A percentile compares a stretch with the other conserved stretches of the same genome.
Evolutionary conservation across 2,329 filamentous ascomycete genomes (phyloP).

Genomic region (Verticillium albo-atrum): DNA sequence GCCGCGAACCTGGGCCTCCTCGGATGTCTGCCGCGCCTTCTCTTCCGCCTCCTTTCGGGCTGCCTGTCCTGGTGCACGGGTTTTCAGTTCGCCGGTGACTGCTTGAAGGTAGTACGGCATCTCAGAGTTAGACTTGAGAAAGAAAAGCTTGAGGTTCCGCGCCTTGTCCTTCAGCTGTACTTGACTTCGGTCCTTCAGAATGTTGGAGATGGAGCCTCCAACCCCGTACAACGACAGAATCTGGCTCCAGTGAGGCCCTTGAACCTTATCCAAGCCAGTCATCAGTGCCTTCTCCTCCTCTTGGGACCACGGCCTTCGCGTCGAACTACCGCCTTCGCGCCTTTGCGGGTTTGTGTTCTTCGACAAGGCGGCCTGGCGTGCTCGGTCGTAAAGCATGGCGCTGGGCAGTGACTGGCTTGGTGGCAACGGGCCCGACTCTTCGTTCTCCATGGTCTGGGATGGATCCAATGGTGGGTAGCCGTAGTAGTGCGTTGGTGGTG

Average conservation of each 20-base stretch:
- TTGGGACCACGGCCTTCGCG: constrained; percentile 77
- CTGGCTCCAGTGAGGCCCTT: constrained; percentile 90
- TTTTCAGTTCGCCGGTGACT: constrained; percentile 87
- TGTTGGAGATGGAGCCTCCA: constrained; percentile 74
- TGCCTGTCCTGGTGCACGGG: constrained; percentile 71
- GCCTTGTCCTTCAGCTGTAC: constrained; percentile 93
- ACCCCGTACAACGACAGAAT: constrained; percentile 80
- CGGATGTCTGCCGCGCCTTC: constrained; percentile 51
- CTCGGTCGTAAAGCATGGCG: constrained; percentile 52
- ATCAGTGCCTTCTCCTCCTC: constrained; percentile 89
- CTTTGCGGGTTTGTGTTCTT: constrained; percentile 52
- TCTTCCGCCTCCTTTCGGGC: constrained; percentile 65
- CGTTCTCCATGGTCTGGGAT: constrained; percentile 22
- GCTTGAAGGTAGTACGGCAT: constrained; percentile 84
- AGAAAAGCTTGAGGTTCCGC: constrained; percentile 84
- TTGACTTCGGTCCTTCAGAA: constrained; percentile 83
- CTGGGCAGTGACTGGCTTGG: constrained; percentile 54
- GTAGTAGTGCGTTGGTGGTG: constrained; percentile 12
- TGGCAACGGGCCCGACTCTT: constrained; percentile 32
- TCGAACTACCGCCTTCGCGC: constrained; percentile 54
- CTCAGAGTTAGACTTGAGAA: constrained; percentile 85
- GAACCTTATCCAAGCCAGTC: constrained; percentile 81
- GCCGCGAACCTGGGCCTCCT: constrained; percentile 56
- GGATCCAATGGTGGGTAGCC: constrained; percentile 13
- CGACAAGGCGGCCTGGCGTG: constrained; percentile 53